A percentile compares a stretch with the other conserved stretches of the same genome.
Conservation (phyloP, 2,329 filamentous ascomycete species). For the Geosmithia putterillii region DNA sequence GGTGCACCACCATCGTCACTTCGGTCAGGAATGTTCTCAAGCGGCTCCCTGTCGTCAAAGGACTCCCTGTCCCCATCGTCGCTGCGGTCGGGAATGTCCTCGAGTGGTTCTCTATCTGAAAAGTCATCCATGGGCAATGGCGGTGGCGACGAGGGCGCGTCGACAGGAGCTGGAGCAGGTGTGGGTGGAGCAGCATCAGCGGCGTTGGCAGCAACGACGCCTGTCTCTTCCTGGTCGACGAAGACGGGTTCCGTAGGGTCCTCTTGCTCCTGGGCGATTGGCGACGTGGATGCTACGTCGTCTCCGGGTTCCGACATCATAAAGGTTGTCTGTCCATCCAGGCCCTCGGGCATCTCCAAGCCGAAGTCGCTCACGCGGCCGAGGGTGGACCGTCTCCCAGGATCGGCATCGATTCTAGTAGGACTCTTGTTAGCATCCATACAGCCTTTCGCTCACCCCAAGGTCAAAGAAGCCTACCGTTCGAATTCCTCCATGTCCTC, state of each 20-base stretch:
- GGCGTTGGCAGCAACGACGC: background rate
- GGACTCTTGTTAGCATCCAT: background rate
- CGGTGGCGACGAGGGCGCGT: background rate
- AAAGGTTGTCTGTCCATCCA: slow-evolving; percentile 38
- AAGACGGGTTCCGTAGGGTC: slow-evolving; percentile 5
- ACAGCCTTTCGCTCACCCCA: background rate
- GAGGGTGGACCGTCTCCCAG: slow-evolving; percentile 22
- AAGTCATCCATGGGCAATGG: slow-evolving; percentile 1
- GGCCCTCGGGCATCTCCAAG: slow-evolving; percentile 32
- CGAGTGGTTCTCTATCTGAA: background rate
- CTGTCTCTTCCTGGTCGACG: background rate
- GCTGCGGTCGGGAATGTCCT: background rate
- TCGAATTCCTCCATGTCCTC: background rate
- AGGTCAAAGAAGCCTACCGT: no score
- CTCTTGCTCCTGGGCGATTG: slow-evolving; percentile 9
- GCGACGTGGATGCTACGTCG: slow-evolving; percentile 15
- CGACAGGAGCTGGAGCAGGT: background rate
- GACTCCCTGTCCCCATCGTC: background rate
- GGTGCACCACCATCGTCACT: slow-evolving; percentile 2
- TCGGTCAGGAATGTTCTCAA: background rate
- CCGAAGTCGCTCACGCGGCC: slow-evolving; percentile 38
- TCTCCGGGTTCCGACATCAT: slow-evolving; percentile 24
- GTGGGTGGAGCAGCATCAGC: background rate
- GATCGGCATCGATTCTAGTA: slow-evolving; percentile 21
- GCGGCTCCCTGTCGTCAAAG: slow-evolving; percentile 2